Evolutionary conservation across 495 filamentous ascomycete genomes (phyloP).

Genomic region (Aspergillus heteromorphus): DNA sequence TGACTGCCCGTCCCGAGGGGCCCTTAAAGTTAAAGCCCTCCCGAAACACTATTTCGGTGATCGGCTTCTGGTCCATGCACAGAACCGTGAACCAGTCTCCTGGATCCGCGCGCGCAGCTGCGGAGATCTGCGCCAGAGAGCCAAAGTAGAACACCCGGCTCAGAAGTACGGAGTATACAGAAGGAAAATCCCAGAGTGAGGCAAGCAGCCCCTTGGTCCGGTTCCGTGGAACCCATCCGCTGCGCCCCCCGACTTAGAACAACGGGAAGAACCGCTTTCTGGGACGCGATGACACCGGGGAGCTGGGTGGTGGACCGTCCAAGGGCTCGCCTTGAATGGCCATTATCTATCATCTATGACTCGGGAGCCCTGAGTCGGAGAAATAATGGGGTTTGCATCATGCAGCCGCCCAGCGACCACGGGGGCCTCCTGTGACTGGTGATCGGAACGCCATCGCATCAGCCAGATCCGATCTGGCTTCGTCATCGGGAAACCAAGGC

Average conservation of each 20-base stretch:
- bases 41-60: constrained; percentile 3
- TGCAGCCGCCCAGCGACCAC: neutral
- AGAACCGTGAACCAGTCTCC: neutral
- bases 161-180: neutral
- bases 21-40: constrained; percentile 4
- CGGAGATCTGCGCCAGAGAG: neutral
- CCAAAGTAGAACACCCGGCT: neutral
- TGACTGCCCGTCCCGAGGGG: neutral
- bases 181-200: neutral
- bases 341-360: too few relatives aligned
- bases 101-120: neutral
- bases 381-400: neutral
- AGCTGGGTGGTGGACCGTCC: constrained; percentile 3
- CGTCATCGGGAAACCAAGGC: neutral
- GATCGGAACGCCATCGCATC: neutral
- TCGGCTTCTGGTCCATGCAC: constrained; percentile 3
- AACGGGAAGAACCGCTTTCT: constrained; percentile 10
- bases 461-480: neutral
- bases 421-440: neutral
- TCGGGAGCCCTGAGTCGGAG: neutral
- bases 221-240: neutral
- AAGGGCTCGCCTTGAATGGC: too few relatives aligned
- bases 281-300: constrained; percentile 3
- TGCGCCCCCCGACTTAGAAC: neutral
- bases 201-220: neutral